Evolutionary conservation across 768 basidiomycete genomes (phyloP), one percentile per base, ranked within the genome.

Genomic region (Mycena vitilis): DNA sequence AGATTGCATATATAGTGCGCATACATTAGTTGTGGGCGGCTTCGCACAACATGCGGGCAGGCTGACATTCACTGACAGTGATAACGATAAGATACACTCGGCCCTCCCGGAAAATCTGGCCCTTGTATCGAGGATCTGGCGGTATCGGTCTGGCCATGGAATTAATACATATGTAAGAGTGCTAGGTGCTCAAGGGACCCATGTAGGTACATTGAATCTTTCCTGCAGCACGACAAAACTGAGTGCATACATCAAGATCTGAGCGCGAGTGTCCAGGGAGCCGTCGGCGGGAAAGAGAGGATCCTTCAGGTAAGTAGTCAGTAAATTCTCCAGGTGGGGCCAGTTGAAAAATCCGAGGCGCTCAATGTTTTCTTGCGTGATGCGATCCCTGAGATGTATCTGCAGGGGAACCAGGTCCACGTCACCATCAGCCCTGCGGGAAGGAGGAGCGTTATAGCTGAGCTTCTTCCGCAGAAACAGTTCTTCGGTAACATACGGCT

Each of bases 401-500:
- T 61, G 60, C 18, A 61, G 49, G 40, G 60, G 38, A 13, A 2
- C 34, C 22, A 18, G 3, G 11, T 20, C 37, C 22, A 23, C 40
- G 40, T 51, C 60, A 47, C 18, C 30, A 30, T 4, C 18, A 10
- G 5, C 30, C 3, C 20, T 48, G 4, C 18, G 58, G 13, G 25
- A 34, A n/a, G 38, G 34, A n/a, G 60, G 60, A 25, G 60, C 60
- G 23, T 61, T 61, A 23, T 51, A 61, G 12, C 36, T 11, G 4
- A 49, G 40, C 38, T 61, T 61, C 38, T 61, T 51, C 20, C 60
- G 60, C 37, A 23, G 48, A 34, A 51, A 70, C 30, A 70, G 30
- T 49, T 70, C 69, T 15, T 70, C 65, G 12, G 69, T 70, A 34
- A 70, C 54, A 65, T 47, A 70, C 40, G 69, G 69, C 53, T 62